Evolutionary conservation across 2,329 filamentous ascomycete species (phyloP), one percentile per base, ranked within the genome.

Genomic region (Moelleriella libera): DNA sequence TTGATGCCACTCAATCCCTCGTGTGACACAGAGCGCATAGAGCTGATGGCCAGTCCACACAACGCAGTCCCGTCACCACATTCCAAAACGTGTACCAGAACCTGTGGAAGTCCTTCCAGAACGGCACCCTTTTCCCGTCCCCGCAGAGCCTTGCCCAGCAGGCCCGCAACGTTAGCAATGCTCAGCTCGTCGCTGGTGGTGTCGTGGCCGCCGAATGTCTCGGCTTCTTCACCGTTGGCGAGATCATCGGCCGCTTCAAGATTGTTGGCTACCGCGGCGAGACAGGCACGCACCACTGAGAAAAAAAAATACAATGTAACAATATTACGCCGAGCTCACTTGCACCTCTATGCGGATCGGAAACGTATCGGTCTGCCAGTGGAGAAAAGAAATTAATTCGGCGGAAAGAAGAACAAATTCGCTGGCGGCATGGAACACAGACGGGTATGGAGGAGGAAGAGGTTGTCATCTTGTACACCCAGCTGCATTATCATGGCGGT

Each of bases 211-310:
- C 89, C 48, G 90, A 98, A 72, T 77, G 88, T 45, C 70, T 98
- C 56, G 92, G 92, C 52, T 98, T 98, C 79, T 98, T 97, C 78
- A 94, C 89, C 52, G 80, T 97, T 48, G 92, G 92, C 55, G 89
- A 97, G 77, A 97, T 98, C 68, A 82, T 98, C 60, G 92, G 92
- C 60, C 80, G 89, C 62, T 80, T 92, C 72, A 97, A 98, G 84
- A 68, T 98, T 58, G 76, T 98, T 58, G 92, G 92, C 54, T 98
- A 98, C 77, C 78, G 77, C 68, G 85, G 85, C 63, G 79, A 85
- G 64, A 62, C 66, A 53, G 75, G 74, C 57, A 70, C 72, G 54
- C 76, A 82, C 66, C 78, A 79, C 68, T 79, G 72, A 71, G 57
- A 46, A 42, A 8, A 42, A 2, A 14, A 5, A 8, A 42, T 4